Base-by-base conservation (phyloP, 768 basidiomycete genomes). In the Rhodosporidiobolus odoratus region DNA sequence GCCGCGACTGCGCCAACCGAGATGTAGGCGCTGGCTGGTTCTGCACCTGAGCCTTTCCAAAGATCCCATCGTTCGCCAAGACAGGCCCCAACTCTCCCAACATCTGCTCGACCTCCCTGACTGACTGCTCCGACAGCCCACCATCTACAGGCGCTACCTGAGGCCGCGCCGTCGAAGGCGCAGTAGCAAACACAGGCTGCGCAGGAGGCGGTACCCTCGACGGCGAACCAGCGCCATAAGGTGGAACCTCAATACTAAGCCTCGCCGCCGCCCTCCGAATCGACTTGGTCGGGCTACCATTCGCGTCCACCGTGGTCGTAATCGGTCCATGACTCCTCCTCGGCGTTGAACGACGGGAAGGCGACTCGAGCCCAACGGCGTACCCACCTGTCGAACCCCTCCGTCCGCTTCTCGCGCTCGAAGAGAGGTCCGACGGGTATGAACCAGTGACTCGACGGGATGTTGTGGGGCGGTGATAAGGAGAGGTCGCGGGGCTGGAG, bases 21-120 rank as follows among this genome's bases (percentile, higher is more conserved):
- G 15, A 21, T 21, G 12, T 25, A 35, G 37, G 38, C 38, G 38
- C 5, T 3, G 32, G 43, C 59, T 6, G 43, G 4, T 15, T 25
- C 57, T 10, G 21, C 37, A 12, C 17, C 43, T 34, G 4, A 9
- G 12, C 25, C 13, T 53, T 27, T 23, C 65, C 47, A 41, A 35
- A 58, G 5, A 25, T 3, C 35, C 59, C 37, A 21, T 47, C 27
- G 38, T 32, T 10, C 32, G 61, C 60, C 34, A 71, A 40, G 35
- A 65, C 47, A 30, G 69, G 58, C 10, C 69, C 69, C 17, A 66
- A 50, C 48, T 71, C 69, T 23, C 62, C 65, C 10, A 71, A 27
- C 25, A 71, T 21, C 40, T 71, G 40, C 56, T 71, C 65, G 3
- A 71, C 69, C 60, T 71, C 65, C 27, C 48, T 45, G 21, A 71